Percentiles rank a stretch among this genome's conserved stretches.
Conservation (phyloP, 1,284 basidiomycete species). For the Cutaneotrichosporon mucoides region DNA sequence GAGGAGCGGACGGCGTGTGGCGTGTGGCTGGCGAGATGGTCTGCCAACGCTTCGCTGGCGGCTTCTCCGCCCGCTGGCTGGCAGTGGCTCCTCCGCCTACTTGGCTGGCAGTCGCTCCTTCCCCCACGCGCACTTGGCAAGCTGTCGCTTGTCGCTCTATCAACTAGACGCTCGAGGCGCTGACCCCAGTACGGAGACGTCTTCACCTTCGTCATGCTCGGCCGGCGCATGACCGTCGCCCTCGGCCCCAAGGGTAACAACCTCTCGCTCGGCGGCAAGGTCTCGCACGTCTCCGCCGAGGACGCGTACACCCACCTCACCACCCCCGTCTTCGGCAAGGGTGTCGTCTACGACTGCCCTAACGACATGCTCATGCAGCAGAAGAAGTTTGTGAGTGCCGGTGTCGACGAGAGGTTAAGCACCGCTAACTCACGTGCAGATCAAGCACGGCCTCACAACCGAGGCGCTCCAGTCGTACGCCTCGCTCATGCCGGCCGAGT, state of each 20-base stretch:
- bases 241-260: constrained; percentile 91
- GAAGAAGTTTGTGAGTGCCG: constrained; percentile 72
- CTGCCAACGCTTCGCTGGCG: no score
- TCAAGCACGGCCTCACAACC: constrained; percentile 86
- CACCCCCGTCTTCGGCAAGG: constrained; percentile 91
- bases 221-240: constrained; percentile 84
- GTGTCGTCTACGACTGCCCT: constrained; percentile 95
- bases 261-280: constrained; percentile 89
- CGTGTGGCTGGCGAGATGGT: no score
- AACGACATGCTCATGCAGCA: constrained; percentile 99
- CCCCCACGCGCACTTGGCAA: no score
- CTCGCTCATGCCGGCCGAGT: constrained; percentile 82
- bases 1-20: no score
- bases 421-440: constrained; percentile 38
- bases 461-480: constrained; percentile 92
- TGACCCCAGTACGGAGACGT: constrained; percentile 59
- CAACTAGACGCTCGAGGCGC: no score
- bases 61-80: no score
- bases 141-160: no score
- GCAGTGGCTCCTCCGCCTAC: no score
- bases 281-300: constrained; percentile 88
- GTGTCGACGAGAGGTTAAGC: constrained; percentile 8
- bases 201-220: constrained; percentile 92
- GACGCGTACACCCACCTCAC: constrained; percentile 94
- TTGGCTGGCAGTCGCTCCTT: no score